phyloP scores from a whole-genome alignment of 495 filamentous ascomycete genomes.

The Xeromyces bisporus region DNA sequence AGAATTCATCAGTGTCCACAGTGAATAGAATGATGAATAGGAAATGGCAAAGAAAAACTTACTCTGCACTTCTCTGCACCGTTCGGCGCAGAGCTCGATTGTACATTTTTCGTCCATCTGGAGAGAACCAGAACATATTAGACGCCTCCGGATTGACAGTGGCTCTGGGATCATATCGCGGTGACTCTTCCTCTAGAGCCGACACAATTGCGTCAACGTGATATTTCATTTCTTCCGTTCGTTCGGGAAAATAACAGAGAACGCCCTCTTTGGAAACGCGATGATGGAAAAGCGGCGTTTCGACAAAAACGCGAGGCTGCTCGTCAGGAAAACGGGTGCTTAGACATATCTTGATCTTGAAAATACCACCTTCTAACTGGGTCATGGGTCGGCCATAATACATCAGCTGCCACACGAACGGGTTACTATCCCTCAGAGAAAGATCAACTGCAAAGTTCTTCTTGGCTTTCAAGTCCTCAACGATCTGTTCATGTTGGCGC shows the following conservation, averaged over 20 bases:
- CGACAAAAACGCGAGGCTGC: constrained; percentile 68
- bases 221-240: constrained; percentile 59
- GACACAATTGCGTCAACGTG: constrained; percentile 78
- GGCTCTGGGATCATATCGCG: constrained; percentile 80
- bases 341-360: constrained; percentile 62
- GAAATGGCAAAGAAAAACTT: constrained; percentile 7
- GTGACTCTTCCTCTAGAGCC: constrained; percentile 68
- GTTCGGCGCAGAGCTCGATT: constrained; percentile 55
- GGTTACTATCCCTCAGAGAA: constrained; percentile 45
- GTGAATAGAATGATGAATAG: not conserved
- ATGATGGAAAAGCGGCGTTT: constrained; percentile 74
- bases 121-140: constrained; percentile 70
- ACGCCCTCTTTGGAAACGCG: constrained; percentile 65
- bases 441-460: constrained; percentile 55
- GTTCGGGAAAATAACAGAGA: constrained; percentile 64
- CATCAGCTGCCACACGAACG: constrained; percentile 43
- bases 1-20: not conserved
- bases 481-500: constrained; percentile 71
- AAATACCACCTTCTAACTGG: constrained; percentile 80
- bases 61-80: constrained; percentile 39
- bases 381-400: constrained; percentile 91
- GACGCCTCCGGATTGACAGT: constrained; percentile 76
- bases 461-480: constrained; percentile 50
- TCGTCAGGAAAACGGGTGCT: constrained; percentile 86
- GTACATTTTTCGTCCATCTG: constrained; percentile 68